A percentile compares a stretch with the other conserved stretches of the same genome.
These are phyloP conservation scores for Paramecium primaurelia DNA, from an alignment of 73 alveolate genomes.

Conservation along the genomic window DNA sequence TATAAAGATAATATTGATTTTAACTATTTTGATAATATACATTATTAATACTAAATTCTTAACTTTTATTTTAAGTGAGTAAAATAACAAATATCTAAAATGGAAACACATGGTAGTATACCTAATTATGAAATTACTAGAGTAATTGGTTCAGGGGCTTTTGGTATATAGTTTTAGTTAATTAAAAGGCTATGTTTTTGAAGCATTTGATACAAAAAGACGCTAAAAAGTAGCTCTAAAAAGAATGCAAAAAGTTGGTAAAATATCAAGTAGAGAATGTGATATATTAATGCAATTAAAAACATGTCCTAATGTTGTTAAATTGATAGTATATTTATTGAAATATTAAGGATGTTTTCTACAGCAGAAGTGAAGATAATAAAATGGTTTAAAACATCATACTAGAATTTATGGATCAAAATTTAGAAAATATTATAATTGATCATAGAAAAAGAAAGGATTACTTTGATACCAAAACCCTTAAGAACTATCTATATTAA, in stretches of 20 bases:
- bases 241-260: constrained; percentile 89
- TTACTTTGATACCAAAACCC: not conserved
- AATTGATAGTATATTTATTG: constrained; percentile 63
- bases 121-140: constrained; percentile 69
- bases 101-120: not conserved
- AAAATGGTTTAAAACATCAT: constrained; percentile 87
- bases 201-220: constrained; percentile 78
- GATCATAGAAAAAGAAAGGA: constrained; percentile 65
- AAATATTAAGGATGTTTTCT: constrained; percentile 69
- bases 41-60: not conserved
- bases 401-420: constrained; percentile 84
- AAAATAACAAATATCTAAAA: not conserved
- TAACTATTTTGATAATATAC: not conserved
- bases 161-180: constrained; percentile 56
- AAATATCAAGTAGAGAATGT: constrained; percentile 82
- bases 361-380: constrained; percentile 85
- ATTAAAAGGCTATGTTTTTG: constrained; percentile 84
- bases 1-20: not conserved
- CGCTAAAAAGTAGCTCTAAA: constrained; percentile 80
- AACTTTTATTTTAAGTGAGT: not conserved
- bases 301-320: constrained; percentile 79
- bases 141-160: constrained; percentile 79
- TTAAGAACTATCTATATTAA: constrained; percentile 2
- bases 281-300: constrained; percentile 77
- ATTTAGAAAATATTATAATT: constrained; percentile 78